These are phyloP conservation scores for Hericium coralloides DNA, from an alignment of 768 basidiomycete species.

Conservation along the genomic window DNA sequence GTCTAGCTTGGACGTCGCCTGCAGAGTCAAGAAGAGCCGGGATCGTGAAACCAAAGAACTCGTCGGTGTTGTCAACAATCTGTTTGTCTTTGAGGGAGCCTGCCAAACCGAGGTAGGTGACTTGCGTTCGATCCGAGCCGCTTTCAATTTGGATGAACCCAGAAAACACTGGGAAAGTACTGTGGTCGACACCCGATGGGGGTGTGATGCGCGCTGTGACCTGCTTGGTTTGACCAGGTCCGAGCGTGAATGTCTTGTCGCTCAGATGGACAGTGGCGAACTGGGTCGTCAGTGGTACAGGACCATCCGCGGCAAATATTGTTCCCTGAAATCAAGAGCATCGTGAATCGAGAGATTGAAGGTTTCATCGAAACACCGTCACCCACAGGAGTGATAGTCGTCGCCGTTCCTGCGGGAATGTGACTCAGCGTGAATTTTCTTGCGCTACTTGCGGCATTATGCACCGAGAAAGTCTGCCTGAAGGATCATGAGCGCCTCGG, in stretches of 20 bases:
- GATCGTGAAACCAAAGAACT: conserved; percentile 35
- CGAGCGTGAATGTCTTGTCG: conserved; percentile 34
- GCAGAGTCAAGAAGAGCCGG: conserved; percentile 34
- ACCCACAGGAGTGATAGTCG: conserved; percentile 35
- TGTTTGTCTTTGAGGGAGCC: conserved; percentile 37
- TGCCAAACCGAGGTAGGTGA: conserved; percentile 39
- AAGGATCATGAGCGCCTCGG: background rate
- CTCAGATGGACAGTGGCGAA: conserved; percentile 40
- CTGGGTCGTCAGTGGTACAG: conserved; percentile 38
- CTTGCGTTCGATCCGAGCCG: conserved; percentile 28
- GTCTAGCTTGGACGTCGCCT: conserved; percentile 30
- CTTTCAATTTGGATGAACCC: conserved; percentile 40
- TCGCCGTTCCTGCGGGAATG: conserved; percentile 47
- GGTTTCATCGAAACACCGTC: background rate
- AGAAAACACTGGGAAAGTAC: conserved; percentile 48
- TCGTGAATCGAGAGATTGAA: background rate
- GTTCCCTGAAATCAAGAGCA: conserved; percentile 22
- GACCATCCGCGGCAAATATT: conserved; percentile 35
- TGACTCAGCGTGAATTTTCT: conserved; percentile 43
- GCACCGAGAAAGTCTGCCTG: conserved; percentile 43
- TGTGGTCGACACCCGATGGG: conserved; percentile 32
- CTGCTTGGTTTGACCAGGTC: conserved; percentile 30
- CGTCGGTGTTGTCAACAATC: conserved; percentile 42
- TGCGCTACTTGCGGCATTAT: conserved; percentile 34
- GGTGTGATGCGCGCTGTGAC: conserved; percentile 38